phyloP scores from a whole-genome alignment of 306 rosid species.

The Crataegus laevigata region DNA sequence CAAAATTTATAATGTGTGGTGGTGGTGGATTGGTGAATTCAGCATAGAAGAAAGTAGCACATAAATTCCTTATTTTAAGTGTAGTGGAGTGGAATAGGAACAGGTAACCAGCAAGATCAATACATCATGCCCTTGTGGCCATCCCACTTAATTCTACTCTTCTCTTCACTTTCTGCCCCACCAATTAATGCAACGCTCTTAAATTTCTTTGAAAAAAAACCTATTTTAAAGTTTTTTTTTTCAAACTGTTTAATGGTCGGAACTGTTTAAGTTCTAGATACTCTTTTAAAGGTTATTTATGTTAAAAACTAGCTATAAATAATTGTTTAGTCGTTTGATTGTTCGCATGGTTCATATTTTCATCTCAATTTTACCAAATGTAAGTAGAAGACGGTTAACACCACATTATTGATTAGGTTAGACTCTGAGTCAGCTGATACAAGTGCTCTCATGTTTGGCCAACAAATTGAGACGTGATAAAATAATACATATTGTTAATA shows the following conservation, averaged over 20 bases:
- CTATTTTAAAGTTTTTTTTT: no score
- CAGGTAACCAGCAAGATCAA: neutral
- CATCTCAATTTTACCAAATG: no score
- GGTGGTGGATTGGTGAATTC: constrained; percentile 24
- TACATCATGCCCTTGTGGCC: constrained; percentile 22
- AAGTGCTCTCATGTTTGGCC: neutral
- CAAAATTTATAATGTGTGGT: constrained; percentile 19
- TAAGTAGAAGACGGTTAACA: no score
- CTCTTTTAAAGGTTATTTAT: no score
- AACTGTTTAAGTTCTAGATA: no score
- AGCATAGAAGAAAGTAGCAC: constrained; percentile 3
- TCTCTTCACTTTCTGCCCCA: neutral
- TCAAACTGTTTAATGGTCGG: no score
- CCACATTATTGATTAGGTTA: no score
- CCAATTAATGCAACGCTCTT: neutral
- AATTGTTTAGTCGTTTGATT: no score
- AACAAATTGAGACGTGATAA: constrained; percentile 1
- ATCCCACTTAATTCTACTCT: constrained; percentile 26
- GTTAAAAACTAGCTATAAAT: no score
- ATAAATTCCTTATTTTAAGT: constrained; percentile 6
- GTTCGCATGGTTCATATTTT: no score
- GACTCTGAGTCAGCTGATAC: neutral
- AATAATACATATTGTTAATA: neutral
- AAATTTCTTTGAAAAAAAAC: no score
- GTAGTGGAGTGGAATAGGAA: constrained; percentile 14